Conservation (phyloP, 1,284 basidiomycete species). For the Cronartium ribicola region DNA sequence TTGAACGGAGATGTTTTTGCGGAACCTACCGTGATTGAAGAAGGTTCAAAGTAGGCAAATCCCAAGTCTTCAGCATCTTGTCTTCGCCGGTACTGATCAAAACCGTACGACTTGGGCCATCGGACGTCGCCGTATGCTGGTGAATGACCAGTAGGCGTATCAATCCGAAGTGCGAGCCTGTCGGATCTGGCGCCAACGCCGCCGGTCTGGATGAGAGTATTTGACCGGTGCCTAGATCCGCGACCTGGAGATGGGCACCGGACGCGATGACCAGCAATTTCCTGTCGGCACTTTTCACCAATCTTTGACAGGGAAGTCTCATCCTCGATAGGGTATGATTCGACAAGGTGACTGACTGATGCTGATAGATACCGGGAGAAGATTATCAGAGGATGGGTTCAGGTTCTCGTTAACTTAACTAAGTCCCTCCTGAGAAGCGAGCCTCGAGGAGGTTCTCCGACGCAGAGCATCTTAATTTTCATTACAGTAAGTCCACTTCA, state of each 20-base stretch:
- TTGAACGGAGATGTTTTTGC: too few relatives aligned
- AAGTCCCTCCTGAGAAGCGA: too few relatives aligned
- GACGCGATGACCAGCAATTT: constrained; percentile 3
- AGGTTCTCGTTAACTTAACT: too few relatives aligned
- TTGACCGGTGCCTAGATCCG: constrained; percentile 3
- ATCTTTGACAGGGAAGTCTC: constrained; percentile 11
- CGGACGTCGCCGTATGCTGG: constrained; percentile 5
- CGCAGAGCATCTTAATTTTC: too few relatives aligned
- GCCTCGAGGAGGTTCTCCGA: too few relatives aligned
- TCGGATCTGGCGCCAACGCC: neutral
- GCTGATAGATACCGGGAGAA: too few relatives aligned
- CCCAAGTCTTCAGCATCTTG: constrained; percentile 37
- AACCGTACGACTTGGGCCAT: neutral
- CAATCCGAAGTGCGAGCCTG: constrained; percentile 13
- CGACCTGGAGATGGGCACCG: neutral
- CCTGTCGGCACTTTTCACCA: neutral
- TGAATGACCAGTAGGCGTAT: constrained; percentile 36
- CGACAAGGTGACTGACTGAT: too few relatives aligned
- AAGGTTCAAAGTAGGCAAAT: constrained; percentile 20
- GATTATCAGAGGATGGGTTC: too few relatives aligned
- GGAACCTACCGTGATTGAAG: constrained; percentile 25
- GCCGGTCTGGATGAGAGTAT: neutral
- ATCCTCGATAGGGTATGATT: neutral
- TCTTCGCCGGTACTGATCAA: constrained; percentile 36
- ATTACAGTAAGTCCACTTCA: too few relatives aligned